Evolutionary conservation across 2,329 filamentous ascomycete genomes (phyloP), one percentile per base, ranked within the genome.

Genomic region (Xenosphaeropsis pyriputrescens): DNA sequence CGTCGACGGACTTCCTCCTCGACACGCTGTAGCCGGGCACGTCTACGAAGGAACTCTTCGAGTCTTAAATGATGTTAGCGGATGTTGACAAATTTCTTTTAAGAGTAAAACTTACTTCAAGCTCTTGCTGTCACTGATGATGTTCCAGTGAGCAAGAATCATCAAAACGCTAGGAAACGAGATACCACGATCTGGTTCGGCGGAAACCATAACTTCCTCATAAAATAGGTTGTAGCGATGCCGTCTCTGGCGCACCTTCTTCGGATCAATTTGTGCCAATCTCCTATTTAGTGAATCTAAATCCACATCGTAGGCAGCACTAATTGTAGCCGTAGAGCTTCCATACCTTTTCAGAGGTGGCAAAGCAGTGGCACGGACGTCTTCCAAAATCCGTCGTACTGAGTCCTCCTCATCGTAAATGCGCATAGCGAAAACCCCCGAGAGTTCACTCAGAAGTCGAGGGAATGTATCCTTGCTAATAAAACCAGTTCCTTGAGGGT

Each of bases 41-140:
- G 79, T 29, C 93, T 85, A 41, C 89, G 80, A 40, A 98, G 61
- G 57, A 94, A 98, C 55, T 98, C 91, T 52, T 98, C 91, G 2
- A 98, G 71, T 43, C 85, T 85, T 30, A 17, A 38, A 33, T 12
- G 3, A 9, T 9, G 22, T 26, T 9, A 26, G 22, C 31, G 39
- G 29, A 39, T 41, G 51, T 64, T 52, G 59, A 51, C 37, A 36
- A 39, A 35, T 4, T 11, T 26, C 8, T 26, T 3, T 11, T 26
- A 9, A 9, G 8, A 11, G 8, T 11, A 9, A 33, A 34, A 58
- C 64, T 54, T 63, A 83, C 79, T 72, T 79, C 53, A 98, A 64
- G 58, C 86, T 94, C 67, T 95, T 95, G 64, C 81, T 95, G 59
- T 98, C 91, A 48, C 80, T 94, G 56, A 98, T 98, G 52, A 98